These are phyloP conservation scores for Fusarium sp. DNA, from an alignment of 2,329 filamentous ascomycete species.

Conservation along the genomic window DNA sequence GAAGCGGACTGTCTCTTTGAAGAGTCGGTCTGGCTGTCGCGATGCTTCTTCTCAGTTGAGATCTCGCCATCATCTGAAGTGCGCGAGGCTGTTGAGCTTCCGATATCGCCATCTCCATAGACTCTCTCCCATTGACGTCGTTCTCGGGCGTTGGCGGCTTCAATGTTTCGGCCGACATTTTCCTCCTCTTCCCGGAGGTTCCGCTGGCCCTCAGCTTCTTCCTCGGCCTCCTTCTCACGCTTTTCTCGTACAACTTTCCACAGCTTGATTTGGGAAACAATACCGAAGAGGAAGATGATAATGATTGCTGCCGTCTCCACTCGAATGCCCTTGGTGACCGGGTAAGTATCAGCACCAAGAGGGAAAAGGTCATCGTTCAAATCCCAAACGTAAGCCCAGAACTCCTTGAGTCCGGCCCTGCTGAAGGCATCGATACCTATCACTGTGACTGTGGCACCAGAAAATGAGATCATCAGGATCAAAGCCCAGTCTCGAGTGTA, in stretches of 20 bases:
- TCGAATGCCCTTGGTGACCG: constrained; percentile 84
- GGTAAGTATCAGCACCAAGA: constrained; percentile 79
- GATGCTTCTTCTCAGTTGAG: constrained; percentile 57
- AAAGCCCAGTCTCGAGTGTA: constrained; percentile 82
- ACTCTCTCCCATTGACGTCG: constrained; percentile 78
- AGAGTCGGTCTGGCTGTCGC: constrained; percentile 49
- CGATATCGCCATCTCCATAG: constrained; percentile 71
- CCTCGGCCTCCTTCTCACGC: constrained; percentile 63
- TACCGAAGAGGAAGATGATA: constrained; percentile 77
- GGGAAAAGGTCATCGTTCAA: constrained; percentile 86
- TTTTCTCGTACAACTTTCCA: constrained; percentile 82
- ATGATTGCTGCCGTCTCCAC: constrained; percentile 85
- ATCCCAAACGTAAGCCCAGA: constrained; percentile 92
- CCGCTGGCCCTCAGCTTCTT: constrained; percentile 60
- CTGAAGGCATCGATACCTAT: constrained; percentile 93
- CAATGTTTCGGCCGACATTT: constrained; percentile 73
- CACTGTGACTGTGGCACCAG: constrained; percentile 81
- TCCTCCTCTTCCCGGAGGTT: constrained; percentile 74
- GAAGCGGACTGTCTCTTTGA: constrained; percentile 49
- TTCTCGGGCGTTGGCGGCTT: constrained; percentile 70
- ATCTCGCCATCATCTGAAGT: constrained; percentile 64
- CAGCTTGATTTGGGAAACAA: constrained; percentile 86
- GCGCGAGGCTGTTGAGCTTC: constrained; percentile 50
- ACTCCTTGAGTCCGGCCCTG: constrained; percentile 91
- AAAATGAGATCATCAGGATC: constrained; percentile 81